These are phyloP conservation scores for Cardamine resedifolia DNA, from an alignment of 345 rosid genomes.

Conservation along the genomic window DNA sequence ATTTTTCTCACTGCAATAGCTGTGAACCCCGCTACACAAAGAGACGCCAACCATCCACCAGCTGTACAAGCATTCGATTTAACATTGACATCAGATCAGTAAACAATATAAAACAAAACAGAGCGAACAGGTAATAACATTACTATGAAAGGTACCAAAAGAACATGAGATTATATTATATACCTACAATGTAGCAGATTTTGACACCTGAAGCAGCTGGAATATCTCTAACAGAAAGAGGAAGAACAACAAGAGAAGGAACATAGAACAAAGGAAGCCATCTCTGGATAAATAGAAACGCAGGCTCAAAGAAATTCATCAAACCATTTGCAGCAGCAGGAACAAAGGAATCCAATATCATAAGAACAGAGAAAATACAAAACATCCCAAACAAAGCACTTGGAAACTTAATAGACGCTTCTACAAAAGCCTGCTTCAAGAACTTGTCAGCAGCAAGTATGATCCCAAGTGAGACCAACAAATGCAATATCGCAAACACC, in stretches of 20 bases:
- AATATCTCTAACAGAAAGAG: conserved; percentile 83
- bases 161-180: not conserved
- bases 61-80: conserved; percentile 45
- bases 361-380: conserved; percentile 79
- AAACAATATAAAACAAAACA: not conserved
- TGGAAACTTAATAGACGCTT: conserved; percentile 91
- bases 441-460: conserved; percentile 74
- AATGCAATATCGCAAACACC: conserved; percentile 65
- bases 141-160: not conserved
- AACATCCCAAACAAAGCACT: conserved; percentile 97
- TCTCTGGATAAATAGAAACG: conserved; percentile 80
- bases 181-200: conserved; percentile 81
- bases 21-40: conserved; percentile 83
- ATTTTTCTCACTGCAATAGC: conserved; percentile 83
- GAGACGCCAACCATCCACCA: conserved; percentile 95
- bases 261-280: conserved; percentile 97
- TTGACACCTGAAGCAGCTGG: conserved; percentile 91
- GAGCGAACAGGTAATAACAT: not conserved
- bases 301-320: conserved; percentile 86
- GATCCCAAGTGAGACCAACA: conserved; percentile 76
- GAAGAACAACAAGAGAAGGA: conserved; percentile 86
- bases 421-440: conserved; percentile 73
- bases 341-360: conserved; percentile 56
- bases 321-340: conserved; percentile 69
- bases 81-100: not conserved